Conservation (phyloP, 345 rosid genomes). For the Lepidium didymum region DNA sequence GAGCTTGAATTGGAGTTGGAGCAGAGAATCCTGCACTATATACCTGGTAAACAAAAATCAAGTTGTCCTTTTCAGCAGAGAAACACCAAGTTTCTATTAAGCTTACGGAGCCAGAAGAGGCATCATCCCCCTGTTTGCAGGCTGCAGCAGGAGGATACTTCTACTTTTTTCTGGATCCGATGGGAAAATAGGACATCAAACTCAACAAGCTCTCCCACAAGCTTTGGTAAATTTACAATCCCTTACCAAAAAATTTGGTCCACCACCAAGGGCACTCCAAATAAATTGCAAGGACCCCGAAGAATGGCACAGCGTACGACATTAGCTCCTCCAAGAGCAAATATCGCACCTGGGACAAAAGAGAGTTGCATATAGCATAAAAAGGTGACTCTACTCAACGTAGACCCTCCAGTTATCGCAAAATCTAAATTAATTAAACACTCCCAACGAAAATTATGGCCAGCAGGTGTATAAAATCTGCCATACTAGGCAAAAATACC, state of each 20-base stretch:
- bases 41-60: constrained; percentile 63
- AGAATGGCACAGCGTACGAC: constrained; percentile 97
- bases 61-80: constrained; percentile 36
- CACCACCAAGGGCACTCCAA: constrained; percentile 73
- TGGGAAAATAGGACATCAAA: constrained; percentile 55
- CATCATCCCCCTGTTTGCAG: constrained; percentile 64
- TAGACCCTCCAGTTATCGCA: constrained; percentile 29
- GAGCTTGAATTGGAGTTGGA: constrained; percentile 99
- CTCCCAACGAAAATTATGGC: background rate
- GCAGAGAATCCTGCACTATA: constrained; percentile 83
- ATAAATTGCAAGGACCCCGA: constrained; percentile 55
- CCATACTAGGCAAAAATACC: background rate
- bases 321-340: constrained; percentile 80
- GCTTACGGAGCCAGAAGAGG: constrained; percentile 61
- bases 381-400: constrained; percentile 33
- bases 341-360: constrained; percentile 98
- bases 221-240: constrained; percentile 61
- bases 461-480: background rate
- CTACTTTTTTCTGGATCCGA: constrained; percentile 35
- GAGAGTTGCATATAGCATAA: constrained; percentile 44
- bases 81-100: constrained; percentile 34
- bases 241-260: constrained; percentile 55
- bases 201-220: constrained; percentile 61
- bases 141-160: constrained; percentile 64
- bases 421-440: background rate